A percentile compares a stretch with the other conserved stretches of the same genome.
phyloP scores from a whole-genome alignment of 1,284 basidiomycete species.

The Golubevia sp. region DNA sequence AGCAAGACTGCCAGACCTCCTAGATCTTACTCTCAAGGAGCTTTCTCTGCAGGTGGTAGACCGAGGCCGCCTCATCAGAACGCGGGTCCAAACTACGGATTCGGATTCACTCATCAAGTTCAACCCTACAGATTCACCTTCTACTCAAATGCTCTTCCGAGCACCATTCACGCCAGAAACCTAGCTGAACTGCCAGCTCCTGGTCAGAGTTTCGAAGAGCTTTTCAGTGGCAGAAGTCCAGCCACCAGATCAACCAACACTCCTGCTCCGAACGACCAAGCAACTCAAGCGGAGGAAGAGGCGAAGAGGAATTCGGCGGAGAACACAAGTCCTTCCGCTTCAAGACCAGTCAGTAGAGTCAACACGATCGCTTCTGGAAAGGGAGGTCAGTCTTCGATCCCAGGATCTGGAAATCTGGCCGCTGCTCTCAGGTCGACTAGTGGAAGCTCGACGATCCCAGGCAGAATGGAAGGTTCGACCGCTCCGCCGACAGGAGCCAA shows the following conservation, averaged over 20 bases:
- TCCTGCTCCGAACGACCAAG: no score
- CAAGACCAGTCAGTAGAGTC: no score
- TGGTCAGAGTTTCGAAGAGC: constrained; percentile 87
- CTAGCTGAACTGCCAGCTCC: constrained; percentile 91
- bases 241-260: no score
- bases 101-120: background rate
- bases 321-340: no score
- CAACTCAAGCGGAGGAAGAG: no score
- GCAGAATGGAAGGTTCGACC: constrained; percentile 39
- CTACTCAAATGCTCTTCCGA: constrained; percentile 89
- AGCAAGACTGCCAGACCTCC: background rate
- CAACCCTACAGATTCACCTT: constrained; percentile 98
- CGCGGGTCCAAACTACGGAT: background rate
- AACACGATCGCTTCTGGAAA: no score
- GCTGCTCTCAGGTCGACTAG: no score
- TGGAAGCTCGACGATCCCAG: background rate
- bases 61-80: constrained; percentile 36
- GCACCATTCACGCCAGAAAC: constrained; percentile 92
- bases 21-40: no score
- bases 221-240: constrained; percentile 72
- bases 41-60: no score
- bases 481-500: constrained; percentile 42
- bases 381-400: no score
- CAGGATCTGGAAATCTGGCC: no score
- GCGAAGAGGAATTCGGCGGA: no score